Evolutionary conservation across 2,329 filamentous ascomycete species (phyloP).

Genomic region (Albophoma yamanashiensis): DNA sequence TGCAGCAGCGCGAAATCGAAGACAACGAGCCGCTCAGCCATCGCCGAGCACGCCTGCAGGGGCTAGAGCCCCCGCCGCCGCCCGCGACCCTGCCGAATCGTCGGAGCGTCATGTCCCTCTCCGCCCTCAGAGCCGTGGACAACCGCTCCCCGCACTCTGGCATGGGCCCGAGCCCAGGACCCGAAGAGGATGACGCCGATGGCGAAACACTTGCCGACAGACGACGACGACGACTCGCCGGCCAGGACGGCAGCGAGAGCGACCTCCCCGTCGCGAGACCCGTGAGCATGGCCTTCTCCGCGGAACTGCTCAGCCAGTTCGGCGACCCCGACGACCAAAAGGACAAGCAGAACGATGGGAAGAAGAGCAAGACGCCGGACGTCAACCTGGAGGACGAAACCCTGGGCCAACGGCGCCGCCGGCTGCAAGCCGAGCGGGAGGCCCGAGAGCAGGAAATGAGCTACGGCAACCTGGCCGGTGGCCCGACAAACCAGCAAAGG

Average conservation of each 20-base stretch:
- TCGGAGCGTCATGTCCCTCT: slow-evolving; percentile 33
- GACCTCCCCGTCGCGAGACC: slow-evolving; percentile 42
- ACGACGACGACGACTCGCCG: slow-evolving; percentile 53
- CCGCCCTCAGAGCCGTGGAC: slow-evolving; percentile 8
- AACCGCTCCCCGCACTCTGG: neutral
- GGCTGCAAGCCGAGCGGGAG: slow-evolving; percentile 60
- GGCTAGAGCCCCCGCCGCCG: slow-evolving; percentile 37
- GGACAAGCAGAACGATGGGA: slow-evolving; percentile 16
- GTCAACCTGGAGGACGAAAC: slow-evolving; percentile 55
- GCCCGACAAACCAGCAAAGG: slow-evolving; percentile 5
- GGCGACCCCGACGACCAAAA: slow-evolving; percentile 36
- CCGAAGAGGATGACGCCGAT: slow-evolving; percentile 46
- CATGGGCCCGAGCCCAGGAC: slow-evolving; percentile 18
- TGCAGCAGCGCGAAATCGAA: slow-evolving; percentile 75
- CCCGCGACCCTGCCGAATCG: slow-evolving; percentile 26
- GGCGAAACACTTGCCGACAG: slow-evolving; percentile 57
- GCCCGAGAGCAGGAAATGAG: slow-evolving; percentile 48
- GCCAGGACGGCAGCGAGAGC: slow-evolving; percentile 34
- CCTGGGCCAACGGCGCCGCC: slow-evolving; percentile 62
- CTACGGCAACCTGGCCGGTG: slow-evolving; percentile 15
- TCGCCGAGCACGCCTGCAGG: slow-evolving; percentile 64
- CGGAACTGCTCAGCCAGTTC: slow-evolving; percentile 58
- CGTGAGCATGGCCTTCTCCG: slow-evolving; percentile 55
- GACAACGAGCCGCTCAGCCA: slow-evolving; percentile 83
- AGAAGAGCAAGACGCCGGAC: slow-evolving; percentile 30